phyloP scores from a whole-genome alignment of 306 rosid species.

The Purshia tridentata region DNA sequence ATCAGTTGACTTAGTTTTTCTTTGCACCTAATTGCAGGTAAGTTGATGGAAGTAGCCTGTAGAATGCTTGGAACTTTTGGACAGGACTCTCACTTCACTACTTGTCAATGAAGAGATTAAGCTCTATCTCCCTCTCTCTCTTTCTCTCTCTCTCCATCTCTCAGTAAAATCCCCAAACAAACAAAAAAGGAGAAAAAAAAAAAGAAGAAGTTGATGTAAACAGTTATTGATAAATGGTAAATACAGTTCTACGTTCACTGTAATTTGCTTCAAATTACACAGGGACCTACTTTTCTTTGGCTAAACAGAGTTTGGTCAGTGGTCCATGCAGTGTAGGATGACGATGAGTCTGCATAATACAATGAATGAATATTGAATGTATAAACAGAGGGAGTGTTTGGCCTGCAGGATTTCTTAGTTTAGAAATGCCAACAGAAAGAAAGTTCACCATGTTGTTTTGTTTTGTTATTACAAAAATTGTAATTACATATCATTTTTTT shows the following conservation, averaged over 20 bases:
- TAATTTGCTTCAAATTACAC: constrained; percentile 11
- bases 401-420: constrained; percentile 41
- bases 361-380: constrained; percentile 38
- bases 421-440: constrained; percentile 27
- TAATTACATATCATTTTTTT: constrained; percentile 56
- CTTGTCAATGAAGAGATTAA: constrained; percentile 47
- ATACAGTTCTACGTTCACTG: constrained; percentile 27
- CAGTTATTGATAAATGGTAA: constrained; percentile 60
- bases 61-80: constrained; percentile 78
- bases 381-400: constrained; percentile 43
- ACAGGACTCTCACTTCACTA: constrained; percentile 56
- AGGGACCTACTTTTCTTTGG: constrained; percentile 9
- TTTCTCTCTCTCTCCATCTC: constrained; percentile 20
- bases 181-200: constrained; percentile 27
- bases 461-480: constrained; percentile 46
- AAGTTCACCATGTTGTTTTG: constrained; percentile 27
- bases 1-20: constrained; percentile 22
- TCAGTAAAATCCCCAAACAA: constrained; percentile 25
- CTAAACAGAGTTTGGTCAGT: constrained; percentile 14
- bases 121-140: constrained; percentile 10
- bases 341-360: constrained; percentile 34
- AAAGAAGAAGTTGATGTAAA: constrained; percentile 44
- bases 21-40: constrained; percentile 56
- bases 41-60: constrained; percentile 77
- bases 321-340: constrained; percentile 55